Evolutionary conservation across 192 early-diverging fungal species (phyloP).

Genomic region (Coemansia sp.): DNA sequence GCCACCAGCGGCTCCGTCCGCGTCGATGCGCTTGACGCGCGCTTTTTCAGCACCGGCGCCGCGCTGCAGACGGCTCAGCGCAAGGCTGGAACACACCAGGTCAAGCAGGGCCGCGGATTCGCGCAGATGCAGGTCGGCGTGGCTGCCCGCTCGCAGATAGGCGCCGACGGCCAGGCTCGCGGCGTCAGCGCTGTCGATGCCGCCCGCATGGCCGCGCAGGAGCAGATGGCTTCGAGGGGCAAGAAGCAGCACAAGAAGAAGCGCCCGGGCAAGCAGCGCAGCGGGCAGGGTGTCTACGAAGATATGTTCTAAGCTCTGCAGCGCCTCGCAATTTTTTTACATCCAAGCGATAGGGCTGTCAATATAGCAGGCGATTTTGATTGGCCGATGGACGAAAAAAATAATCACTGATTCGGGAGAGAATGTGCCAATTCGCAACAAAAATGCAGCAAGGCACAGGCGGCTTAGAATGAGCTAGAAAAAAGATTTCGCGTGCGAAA

Average conservation of each 20-base stretch:
- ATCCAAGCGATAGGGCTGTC: background rate
- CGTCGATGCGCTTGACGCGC: conserved; percentile 37
- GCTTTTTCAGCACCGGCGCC: conserved; percentile 35
- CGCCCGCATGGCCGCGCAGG: conserved; percentile 67
- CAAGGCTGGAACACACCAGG: conserved; percentile 30
- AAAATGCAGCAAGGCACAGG: conserved; percentile 5
- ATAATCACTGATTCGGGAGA: conserved; percentile 8
- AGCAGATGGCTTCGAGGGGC: conserved; percentile 60
- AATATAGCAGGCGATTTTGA: background rate
- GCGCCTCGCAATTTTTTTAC: background rate
- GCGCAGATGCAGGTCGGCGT: conserved; percentile 38
- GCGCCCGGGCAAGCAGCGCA: conserved; percentile 74
- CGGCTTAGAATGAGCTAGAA: background rate
- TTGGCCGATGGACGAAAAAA: background rate
- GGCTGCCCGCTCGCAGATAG: conserved; percentile 34
- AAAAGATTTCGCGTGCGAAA: background rate
- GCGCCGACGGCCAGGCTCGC: conserved; percentile 61
- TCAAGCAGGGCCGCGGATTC: conserved; percentile 40
- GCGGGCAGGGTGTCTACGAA: conserved; percentile 58
- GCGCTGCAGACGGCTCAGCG: conserved; percentile 29
- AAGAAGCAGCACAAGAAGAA: conserved; percentile 67
- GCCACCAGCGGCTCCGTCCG: conserved; percentile 45
- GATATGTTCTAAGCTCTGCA: conserved; percentile 6
- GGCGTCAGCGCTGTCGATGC: conserved; percentile 49
- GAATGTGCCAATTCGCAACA: background rate